Percentiles rank a stretch among this genome's conserved stretches.
Evolutionary conservation across 805 yeast species (phyloP).

Genomic region (Kodamaea neixiangensis): DNA sequence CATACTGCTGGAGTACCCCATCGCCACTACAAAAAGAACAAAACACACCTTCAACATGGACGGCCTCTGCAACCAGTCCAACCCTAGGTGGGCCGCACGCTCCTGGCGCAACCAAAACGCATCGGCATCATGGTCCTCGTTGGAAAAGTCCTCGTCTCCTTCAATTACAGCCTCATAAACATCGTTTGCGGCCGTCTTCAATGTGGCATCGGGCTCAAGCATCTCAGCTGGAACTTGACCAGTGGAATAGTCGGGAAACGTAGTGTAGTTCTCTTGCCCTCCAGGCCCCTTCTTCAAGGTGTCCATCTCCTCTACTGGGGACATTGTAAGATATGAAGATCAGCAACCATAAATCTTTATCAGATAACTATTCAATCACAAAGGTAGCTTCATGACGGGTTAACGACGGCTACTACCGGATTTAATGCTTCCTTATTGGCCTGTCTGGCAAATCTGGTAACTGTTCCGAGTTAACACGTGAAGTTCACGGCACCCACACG

Average conservation of each 20-base stretch:
- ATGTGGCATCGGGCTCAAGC: neutral
- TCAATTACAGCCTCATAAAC: slow-evolving; percentile 44
- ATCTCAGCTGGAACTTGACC: neutral
- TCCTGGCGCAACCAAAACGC: slow-evolving; percentile 45
- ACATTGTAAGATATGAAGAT: too few relatives aligned
- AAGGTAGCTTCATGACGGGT: too few relatives aligned
- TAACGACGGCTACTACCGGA: too few relatives aligned
- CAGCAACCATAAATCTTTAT: too few relatives aligned
- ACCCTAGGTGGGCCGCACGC: slow-evolving; percentile 23
- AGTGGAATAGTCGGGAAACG: neutral
- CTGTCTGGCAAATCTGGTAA: too few relatives aligned
- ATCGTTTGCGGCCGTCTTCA: slow-evolving; percentile 36
- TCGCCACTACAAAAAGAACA: slow-evolving; percentile 42
- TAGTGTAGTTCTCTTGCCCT: neutral
- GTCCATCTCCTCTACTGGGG: neutral
- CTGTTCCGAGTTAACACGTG: too few relatives aligned
- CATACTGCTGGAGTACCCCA: slow-evolving; percentile 40
- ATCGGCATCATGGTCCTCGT: slow-evolving; percentile 41
- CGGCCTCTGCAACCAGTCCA: slow-evolving; percentile 62
- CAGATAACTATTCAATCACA: too few relatives aligned
- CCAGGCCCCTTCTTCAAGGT: neutral
- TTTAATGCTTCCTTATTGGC: too few relatives aligned
- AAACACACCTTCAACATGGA: slow-evolving; percentile 51
- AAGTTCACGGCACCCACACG: too few relatives aligned
- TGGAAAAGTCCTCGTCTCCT: slow-evolving; percentile 35